Evolutionary conservation across 106 monocot genomes (phyloP), one percentile per base, ranked within the genome.

Genomic region (Allium cepa): DNA sequence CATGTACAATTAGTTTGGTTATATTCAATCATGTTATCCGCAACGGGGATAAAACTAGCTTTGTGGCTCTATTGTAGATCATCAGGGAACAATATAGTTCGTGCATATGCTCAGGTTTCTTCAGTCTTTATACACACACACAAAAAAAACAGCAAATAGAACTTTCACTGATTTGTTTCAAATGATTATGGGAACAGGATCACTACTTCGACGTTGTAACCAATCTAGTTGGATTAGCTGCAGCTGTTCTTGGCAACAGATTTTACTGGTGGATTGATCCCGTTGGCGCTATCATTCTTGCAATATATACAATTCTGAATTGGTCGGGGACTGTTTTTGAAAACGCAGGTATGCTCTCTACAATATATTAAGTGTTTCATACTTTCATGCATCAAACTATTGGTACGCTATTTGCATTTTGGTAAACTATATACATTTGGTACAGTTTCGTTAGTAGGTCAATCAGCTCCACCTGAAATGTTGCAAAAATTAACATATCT

Each of bases 121-220:
- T 5, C 36, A 36, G 36, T 36, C 36, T 36, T 36, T 3, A 36
- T 1, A 36, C 5, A 4, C 5, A 36, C 5, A 5, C 5, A 3
- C 36, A 36, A 0, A 36, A 5, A 1, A 36, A 5, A 0, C 36
- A 36, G 36, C 36, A 36, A 36, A 36, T 36, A 36, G 36, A 36
- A 36, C 3, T 36, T 36, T 5, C 4, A 36, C 3, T 36, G 5
- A 36, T 36, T 36, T 36, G 36, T 36, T 36, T 36, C 36, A 36
- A 36, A 36, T 36, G 36, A 36, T 36, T 36, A 36, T 36, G 36
- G 1, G 36, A 36, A 36, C 80, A 94, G 89, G 94, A 94, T 75
- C 94, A 94, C 67, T 94, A 86, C 69, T 94, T 94, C 58, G 94
- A 94, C 63, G 94, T 94, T 16, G 89, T 94, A 22, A 90, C 94